Evolutionary conservation across 345 rosid species (phyloP), one percentile per base, ranked within the genome.

Genomic region (Linum trigynum): DNA sequence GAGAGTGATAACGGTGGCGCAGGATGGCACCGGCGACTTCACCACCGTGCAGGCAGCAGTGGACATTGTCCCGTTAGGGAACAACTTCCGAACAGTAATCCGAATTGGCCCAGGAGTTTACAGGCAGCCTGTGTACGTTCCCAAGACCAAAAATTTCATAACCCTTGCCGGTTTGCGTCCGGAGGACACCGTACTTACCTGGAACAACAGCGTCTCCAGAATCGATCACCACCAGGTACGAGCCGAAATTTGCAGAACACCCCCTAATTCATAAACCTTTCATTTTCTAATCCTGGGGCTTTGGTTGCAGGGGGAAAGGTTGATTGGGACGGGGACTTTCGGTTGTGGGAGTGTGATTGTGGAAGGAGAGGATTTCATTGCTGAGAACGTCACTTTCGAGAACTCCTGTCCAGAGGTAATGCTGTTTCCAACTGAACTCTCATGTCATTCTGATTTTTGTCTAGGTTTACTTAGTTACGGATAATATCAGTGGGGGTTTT

Each of bases 361-460:
- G 53, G 99, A 94, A 78, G 99, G 99, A 51, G 97, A 88, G 69
- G 97, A 90, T 70, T 90, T 94, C 66, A 82, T 90, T 65, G 96
- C 99, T 58, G 97, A 94, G 81, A 94, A 90, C 76, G 72, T 94
- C 83, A 94, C 99, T 7, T 90, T 94, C 67, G 96, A 94, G 82
- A 94, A 94, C 71, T 90, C 96, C 68, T 63, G 96, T 72, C 96
- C 99, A 59, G 76, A 85, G 86, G 97, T 92, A 66, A 15, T 48
- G 14, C 9, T 41, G 45, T 41, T 41, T 41, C 32, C 32, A 23
- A 23, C 32, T 23, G 32, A 23, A 23, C 32, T 23, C 32, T 23
- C 32, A 23, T 23, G 32, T 0, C 32, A 23, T 23, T 23, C 32
- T 23, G 32, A 23, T 23, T 23, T 23, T 23, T 23, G 32, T 23